phyloP scores from a whole-genome alignment of 1,139 yeast genomes.

The Yamadazyma buinensis region DNA sequence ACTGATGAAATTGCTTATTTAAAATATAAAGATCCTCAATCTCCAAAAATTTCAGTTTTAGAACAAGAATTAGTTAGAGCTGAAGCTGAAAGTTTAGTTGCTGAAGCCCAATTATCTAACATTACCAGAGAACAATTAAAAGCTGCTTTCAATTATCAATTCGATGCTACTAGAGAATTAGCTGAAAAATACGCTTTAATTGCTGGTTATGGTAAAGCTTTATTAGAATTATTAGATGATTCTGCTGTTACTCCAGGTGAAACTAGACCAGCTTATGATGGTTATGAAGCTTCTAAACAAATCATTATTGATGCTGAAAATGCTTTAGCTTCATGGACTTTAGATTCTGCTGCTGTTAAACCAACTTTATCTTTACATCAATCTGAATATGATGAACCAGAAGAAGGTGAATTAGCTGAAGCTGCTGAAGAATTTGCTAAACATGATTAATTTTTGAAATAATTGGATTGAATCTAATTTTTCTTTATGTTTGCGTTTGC shows the following conservation, averaged over 20 bases:
- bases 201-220: conserved; percentile 98
- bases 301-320: conserved; percentile 96
- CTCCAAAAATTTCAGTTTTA: conserved; percentile 89
- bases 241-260: conserved; percentile 99
- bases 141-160: conserved; percentile 96
- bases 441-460: conserved; percentile 37
- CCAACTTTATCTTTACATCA: conserved; percentile 90
- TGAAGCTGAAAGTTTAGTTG: conserved; percentile 97
- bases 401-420: conserved; percentile 48
- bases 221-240: conserved; percentile 92
- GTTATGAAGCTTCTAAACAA: conserved; percentile 97
- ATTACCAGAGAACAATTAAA: conserved; percentile 97
- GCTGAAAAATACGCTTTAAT: conserved; percentile 94
- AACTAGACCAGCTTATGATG: conserved; percentile 97
- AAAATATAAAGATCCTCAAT: conserved; percentile 97
- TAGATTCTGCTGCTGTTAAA: conserved; percentile 92
- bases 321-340: conserved; percentile 94
- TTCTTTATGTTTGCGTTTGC: not conserved
- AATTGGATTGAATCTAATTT: conserved; percentile 3
- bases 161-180: conserved; percentile 93
- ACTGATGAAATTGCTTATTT: conserved; percentile 97
- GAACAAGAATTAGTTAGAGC: conserved; percentile 99
- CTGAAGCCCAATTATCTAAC: conserved; percentile 97
- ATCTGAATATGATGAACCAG: conserved; percentile 52
- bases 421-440: conserved; percentile 45